phyloP scores from a whole-genome alignment of 441 rosid genomes.

The Erysimum cheiri region DNA sequence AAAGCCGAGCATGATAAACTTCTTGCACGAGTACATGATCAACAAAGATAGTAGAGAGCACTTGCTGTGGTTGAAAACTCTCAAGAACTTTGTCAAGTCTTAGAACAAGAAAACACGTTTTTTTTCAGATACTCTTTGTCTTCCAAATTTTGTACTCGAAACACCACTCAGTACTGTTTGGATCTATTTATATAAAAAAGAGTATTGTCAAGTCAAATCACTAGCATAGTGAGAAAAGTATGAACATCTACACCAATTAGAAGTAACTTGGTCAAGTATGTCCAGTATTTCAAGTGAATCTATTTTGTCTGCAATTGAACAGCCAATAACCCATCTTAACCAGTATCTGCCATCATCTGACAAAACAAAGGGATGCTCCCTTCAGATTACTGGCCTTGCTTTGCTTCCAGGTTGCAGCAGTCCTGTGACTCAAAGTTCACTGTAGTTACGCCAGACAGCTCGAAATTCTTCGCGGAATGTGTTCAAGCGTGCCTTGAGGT shows the following conservation, averaged over 20 bases:
- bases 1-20: constrained; percentile 73
- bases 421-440: constrained; percentile 66
- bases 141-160: constrained; percentile 28
- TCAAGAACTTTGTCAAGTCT: constrained; percentile 66
- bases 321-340: constrained; percentile 30
- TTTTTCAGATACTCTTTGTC: neutral
- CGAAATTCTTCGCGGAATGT: constrained; percentile 98
- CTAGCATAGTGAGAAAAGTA: constrained; percentile 7
- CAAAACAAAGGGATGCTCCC: constrained; percentile 19
- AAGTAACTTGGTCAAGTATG: constrained; percentile 37
- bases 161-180: constrained; percentile 12
- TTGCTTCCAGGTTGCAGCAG: constrained; percentile 20
- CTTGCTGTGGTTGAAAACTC: constrained; percentile 67
- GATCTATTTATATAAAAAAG: constrained; percentile 26
- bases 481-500: constrained; percentile 94
- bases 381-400: constrained; percentile 15
- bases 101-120: constrained; percentile 22
- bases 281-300: constrained; percentile 24
- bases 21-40: constrained; percentile 88
- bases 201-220: constrained; percentile 12
- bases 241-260: constrained; percentile 36
- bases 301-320: constrained; percentile 25
- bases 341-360: constrained; percentile 17
- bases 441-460: constrained; percentile 98
- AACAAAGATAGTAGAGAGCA: constrained; percentile 81